Base-by-base conservation (phyloP, 768 basidiomycete genomes). In the Pulveroboletus frians region DNA sequence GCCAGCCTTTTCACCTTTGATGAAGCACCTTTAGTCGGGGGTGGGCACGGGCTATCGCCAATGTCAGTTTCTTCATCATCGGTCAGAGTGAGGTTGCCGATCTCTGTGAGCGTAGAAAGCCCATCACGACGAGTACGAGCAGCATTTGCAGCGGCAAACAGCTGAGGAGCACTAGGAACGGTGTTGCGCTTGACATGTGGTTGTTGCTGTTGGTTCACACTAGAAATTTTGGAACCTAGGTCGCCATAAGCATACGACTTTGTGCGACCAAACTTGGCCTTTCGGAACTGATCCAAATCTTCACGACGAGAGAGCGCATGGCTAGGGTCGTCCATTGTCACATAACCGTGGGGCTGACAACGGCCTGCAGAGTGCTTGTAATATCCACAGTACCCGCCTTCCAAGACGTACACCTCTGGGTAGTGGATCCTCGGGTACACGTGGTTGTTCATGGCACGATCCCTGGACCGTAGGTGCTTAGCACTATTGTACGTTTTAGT, bases 221-320 rank as follows among this genome's bases (percentile, higher is more conserved):
- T 57, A 34, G 71, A 57, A 26, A 67, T 64, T 56, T 76, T 79
- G 55, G 62, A 68, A 55, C 71, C 69, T 20, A 74, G 71, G 38
- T 96, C 92, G n/a, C 92, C 93, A 58, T 92, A 95, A 0, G 92
- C 84, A 61, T 92, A 96, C 0, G 91, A 93, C 62, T 89, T 88
- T 49, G 92, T 90, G 47, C 93, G 84, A 29, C 87, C 85, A 64
- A 93, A 92, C 63, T 88, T 88, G 53, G 76, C 78, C 63, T 84
- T 88, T 55, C 95, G 87, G 74, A 98, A 92, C 61, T 93, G 89
- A 67, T 92, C 90, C 38, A 97, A 66, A 59, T 94, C 90, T 62
- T 91, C 87, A 37, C 83, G 79, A 39, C 93, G 85, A 31, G 91
- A 86, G 17, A 75, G 73, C 17, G 84, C 79, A 65, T 95, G 84